These are phyloP conservation scores for Guyanaporus albipodus DNA, from an alignment of 768 basidiomycete species.

Conservation along the genomic window DNA sequence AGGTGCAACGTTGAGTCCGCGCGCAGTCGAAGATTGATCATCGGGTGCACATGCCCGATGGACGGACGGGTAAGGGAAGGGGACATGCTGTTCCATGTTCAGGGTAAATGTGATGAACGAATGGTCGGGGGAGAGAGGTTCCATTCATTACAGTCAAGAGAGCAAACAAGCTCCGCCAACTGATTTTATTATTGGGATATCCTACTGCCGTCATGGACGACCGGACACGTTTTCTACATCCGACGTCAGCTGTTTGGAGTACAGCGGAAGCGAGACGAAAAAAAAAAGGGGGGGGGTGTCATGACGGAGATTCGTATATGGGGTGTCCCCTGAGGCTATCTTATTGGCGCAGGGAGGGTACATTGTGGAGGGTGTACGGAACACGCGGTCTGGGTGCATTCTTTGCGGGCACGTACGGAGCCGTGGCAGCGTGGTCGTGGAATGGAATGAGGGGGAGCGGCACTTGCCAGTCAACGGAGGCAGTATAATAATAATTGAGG, in stretches of 20 bases:
- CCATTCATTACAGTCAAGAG: conserved; percentile 11
- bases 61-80: conserved; percentile 11
- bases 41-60: conserved; percentile 15
- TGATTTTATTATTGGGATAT: neutral
- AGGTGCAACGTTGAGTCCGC: conserved; percentile 23
- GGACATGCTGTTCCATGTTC: conserved; percentile 11
- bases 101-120: conserved; percentile 17
- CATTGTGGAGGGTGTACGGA: too few relatives aligned
- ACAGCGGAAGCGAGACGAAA: conserved; percentile 1
- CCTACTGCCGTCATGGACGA: conserved; percentile 2
- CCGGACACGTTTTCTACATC: too few relatives aligned
- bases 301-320: conserved; percentile 9
- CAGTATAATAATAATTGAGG: too few relatives aligned
- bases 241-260: too few relatives aligned
- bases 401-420: conserved; percentile 3
- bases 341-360: too few relatives aligned
- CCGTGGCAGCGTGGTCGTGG: too few relatives aligned
- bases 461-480: too few relatives aligned
- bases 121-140: conserved; percentile 1
- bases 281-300: neutral
- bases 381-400: conserved; percentile 7
- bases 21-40: conserved; percentile 26
- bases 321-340: conserved; percentile 8
- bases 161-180: too few relatives aligned
- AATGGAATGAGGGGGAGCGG: too few relatives aligned